A percentile compares a stretch with the other conserved stretches of the same genome.
Evolutionary conservation across 1,284 basidiomycete species (phyloP).

Genomic region (Ganoderma boninense): DNA sequence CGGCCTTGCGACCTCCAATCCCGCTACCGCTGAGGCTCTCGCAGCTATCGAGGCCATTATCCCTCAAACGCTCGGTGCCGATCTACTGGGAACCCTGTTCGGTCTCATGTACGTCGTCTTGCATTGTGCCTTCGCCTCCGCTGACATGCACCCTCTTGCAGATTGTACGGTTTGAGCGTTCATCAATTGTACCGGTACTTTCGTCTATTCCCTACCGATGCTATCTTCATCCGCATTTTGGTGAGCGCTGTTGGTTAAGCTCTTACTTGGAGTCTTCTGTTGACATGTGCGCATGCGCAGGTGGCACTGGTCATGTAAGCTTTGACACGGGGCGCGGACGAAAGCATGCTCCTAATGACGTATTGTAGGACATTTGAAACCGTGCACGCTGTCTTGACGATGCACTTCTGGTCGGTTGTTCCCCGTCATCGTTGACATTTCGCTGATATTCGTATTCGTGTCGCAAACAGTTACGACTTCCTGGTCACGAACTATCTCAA

Average conservation of each 20-base stretch:
- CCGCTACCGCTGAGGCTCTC: neutral
- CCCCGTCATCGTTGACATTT: no score
- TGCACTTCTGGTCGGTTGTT: conserved; percentile 1
- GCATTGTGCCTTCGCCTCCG: no score
- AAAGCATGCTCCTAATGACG: neutral
- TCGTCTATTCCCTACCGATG: conserved; percentile 1
- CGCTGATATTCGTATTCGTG: no score
- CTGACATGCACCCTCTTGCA: neutral
- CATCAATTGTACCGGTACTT: conserved; percentile 7
- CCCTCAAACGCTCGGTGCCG: neutral
- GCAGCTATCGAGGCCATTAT: neutral
- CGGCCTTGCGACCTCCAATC: neutral
- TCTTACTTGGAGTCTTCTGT: neutral
- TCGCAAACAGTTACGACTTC: neutral
- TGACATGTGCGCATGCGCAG: neutral
- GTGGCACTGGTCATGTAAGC: conserved; percentile 6
- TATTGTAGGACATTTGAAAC: conserved; percentile 2
- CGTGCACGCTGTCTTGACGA: conserved; percentile 3
- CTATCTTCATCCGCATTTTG: conserved; percentile 1
- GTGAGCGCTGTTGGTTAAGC: neutral
- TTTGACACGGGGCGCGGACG: neutral
- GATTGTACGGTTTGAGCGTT: neutral
- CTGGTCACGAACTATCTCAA: conserved; percentile 10
- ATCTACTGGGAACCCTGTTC: conserved; percentile 1
- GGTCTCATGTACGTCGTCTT: conserved; percentile 5